Evolutionary conservation across 179 eudicot species (phyloP), one percentile per base, ranked within the genome.

Genomic region (Gypsophila paniculata): DNA sequence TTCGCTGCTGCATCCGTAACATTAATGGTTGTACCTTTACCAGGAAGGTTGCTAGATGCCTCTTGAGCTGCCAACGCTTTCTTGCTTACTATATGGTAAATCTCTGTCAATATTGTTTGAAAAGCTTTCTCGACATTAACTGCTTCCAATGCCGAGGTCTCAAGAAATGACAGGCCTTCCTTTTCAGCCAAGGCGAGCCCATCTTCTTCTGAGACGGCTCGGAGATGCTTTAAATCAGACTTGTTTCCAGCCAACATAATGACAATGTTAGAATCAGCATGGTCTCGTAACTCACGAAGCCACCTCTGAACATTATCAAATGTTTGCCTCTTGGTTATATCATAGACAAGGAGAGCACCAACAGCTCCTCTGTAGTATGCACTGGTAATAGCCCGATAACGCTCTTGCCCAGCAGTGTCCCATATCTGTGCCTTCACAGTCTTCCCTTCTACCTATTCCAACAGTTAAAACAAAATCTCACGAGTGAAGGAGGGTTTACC

Each of bases 171-270:
- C 1, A 93, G 89, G 8, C 90, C 91, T 83, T 93, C 97, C 65
- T 85, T 89, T 78, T 93, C 98, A 39, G 98, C 91, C 77, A 91
- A 78, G 29, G 84, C 64, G 14, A 75, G 83, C 5, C 93, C 98
- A 22, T 93, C 97, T 46, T 82, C 82, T 65, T 93, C 96, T 0
- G 83, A 66, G 19, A 91, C 89, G 0, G 89, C 89, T 57, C 97
- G 80, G 23, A 91, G 89, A 81, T 93, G 96, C 79, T 87, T 93
- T 65, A 93, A 81, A 73, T 93, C 97, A 0, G 93, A 75, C 79
- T 93, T 93, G 87, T 93, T 93, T 39, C 98, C 98, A 11, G 90
- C 98, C 88, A 93, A 72, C 97, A 93, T 91, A 75, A 93, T 93
- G 80, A 93, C 97, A 25, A 93, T 93, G 78, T 91, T 93, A 57